A percentile compares a stretch with the other conserved stretches of the same genome.
Evolutionary conservation across 169 alveolate species (phyloP).

Genomic region (Plasmodium ovale): DNA sequence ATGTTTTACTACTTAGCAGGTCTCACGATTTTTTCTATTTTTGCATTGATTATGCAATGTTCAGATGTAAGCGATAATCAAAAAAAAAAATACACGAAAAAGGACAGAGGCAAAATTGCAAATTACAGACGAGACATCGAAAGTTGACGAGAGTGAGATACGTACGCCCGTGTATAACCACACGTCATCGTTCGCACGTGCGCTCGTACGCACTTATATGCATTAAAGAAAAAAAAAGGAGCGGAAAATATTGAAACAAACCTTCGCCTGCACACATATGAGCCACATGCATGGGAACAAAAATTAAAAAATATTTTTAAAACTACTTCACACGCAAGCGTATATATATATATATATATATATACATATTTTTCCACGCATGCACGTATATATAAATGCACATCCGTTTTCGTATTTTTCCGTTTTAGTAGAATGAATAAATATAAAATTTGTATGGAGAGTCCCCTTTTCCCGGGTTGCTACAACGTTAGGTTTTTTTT

Average conservation of each 20-base stretch:
- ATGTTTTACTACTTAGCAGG: slow-evolving; percentile 36
- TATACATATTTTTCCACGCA: background rate
- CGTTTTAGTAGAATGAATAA: slow-evolving; percentile 42
- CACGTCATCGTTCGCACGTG: background rate
- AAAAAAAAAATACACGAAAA: slow-evolving; percentile 29
- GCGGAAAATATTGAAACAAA: no score
- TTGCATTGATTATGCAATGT: slow-evolving; percentile 49
- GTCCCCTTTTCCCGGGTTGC: slow-evolving; percentile 11
- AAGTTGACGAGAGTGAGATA: slow-evolving; percentile 13
- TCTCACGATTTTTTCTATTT: slow-evolving; percentile 22
- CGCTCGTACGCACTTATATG: background rate
- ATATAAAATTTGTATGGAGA: background rate
- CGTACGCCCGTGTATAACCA: background rate
- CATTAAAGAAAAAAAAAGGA: background rate
- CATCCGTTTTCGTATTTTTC: slow-evolving; percentile 7
- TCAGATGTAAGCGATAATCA: slow-evolving; percentile 60
- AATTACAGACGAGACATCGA: slow-evolving; percentile 62
- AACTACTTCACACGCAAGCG: no score
- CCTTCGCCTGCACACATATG: no score
- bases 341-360: background rate
- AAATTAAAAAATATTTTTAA: no score
- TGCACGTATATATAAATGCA: slow-evolving; percentile 11
- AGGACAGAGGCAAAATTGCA: slow-evolving; percentile 46
- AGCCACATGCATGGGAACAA: no score
- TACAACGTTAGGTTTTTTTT: slow-evolving; percentile 13